Evolutionary conservation across 208 protist species (phyloP).

Genomic region (Crithidia thermophila): DNA sequence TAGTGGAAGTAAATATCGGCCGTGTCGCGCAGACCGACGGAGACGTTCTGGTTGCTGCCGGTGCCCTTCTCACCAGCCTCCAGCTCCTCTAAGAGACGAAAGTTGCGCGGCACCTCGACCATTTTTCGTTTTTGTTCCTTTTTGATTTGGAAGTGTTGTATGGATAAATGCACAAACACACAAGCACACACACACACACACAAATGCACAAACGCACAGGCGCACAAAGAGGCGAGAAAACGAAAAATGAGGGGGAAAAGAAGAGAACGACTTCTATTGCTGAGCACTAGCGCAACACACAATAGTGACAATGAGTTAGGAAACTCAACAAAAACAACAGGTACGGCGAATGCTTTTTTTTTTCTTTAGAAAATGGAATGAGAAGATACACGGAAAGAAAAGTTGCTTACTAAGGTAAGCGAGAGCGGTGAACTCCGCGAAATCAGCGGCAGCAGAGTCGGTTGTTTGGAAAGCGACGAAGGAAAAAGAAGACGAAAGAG

Average conservation of each 20-base stretch:
- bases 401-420: too few species aligned
- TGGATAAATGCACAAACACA: conserved; percentile 1
- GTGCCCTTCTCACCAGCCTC: conserved; percentile 93
- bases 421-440: too few species aligned
- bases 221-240: not conserved
- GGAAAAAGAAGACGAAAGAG: too few species aligned
- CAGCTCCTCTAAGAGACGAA: conserved; percentile 89
- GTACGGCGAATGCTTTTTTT: too few species aligned
- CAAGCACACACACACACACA: conserved; percentile 18
- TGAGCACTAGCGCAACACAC: too few species aligned
- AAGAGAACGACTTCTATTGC: too few species aligned
- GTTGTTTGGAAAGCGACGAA: too few species aligned
- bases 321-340: too few species aligned
- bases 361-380: too few species aligned
- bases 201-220: conserved; percentile 2
- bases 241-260: not conserved
- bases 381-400: too few species aligned
- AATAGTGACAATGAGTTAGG: too few species aligned
- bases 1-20: conserved; percentile 91
- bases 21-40: conserved; percentile 86
- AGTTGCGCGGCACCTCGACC: conserved; percentile 93
- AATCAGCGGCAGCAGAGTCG: too few species aligned
- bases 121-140: conserved; percentile 36
- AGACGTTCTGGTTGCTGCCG: conserved; percentile 87
- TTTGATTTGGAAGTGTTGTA: not conserved